These are phyloP conservation scores for Crithidia expoeki DNA, from an alignment of 208 protist species.

Conservation along the genomic window DNA sequence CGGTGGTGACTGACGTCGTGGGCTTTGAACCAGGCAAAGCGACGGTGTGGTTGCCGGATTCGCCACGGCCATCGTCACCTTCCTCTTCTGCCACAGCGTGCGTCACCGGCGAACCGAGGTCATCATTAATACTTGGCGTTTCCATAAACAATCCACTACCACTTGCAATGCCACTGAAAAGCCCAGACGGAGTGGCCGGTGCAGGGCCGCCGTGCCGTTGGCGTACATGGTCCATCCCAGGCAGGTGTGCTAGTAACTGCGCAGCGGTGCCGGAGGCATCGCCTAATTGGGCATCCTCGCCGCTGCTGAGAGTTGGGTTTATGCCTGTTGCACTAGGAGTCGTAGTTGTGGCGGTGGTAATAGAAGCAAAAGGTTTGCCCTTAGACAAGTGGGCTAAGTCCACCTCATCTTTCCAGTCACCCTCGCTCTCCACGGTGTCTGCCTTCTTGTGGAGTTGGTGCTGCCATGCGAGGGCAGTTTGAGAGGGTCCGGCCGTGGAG, in stretches of 20 bases:
- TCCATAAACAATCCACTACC: no score
- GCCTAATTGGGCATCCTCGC: no score
- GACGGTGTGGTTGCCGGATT: not conserved
- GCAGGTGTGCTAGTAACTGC: not conserved
- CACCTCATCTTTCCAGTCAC: not conserved
- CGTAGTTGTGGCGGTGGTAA: no score
- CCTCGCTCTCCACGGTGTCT: slow-evolving; percentile 13
- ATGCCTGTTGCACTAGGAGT: no score
- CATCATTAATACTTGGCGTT: no score
- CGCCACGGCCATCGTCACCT: slow-evolving; percentile 5
- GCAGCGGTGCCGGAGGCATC: not conserved
- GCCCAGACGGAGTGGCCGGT: not conserved
- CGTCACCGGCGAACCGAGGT: not conserved
- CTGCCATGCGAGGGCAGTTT: not conserved
- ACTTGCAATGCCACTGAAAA: not conserved
- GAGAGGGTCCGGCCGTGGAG: not conserved
- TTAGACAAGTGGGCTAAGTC: not conserved
- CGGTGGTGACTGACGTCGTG: no score
- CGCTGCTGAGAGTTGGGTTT: not conserved
- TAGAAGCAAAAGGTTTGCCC: not conserved
- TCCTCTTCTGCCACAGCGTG: not conserved
- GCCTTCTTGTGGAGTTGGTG: slow-evolving; percentile 32
- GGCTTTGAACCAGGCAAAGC: not conserved
- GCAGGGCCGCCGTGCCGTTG: slow-evolving; percentile 13
- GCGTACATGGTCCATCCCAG: slow-evolving; percentile 16